Evolutionary conservation across 164 flowering plant genomes (phyloP).

Genomic region (Cinnamomum micranthum): DNA sequence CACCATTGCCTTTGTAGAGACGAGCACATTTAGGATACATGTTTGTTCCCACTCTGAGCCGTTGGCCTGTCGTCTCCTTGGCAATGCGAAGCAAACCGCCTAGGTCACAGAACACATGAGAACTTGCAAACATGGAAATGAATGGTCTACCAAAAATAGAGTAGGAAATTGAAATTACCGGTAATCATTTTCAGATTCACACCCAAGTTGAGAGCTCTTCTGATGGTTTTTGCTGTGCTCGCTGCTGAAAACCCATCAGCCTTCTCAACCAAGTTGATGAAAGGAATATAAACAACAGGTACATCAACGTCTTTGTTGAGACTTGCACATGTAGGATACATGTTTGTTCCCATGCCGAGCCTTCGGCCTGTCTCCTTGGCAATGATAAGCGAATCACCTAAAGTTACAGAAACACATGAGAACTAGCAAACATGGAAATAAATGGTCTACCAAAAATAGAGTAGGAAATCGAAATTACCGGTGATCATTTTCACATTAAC

Average conservation of each 20-base stretch:
- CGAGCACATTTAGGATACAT: conserved; percentile 35
- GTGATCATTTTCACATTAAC: conserved; percentile 39
- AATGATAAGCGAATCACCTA: too few relatives aligned
- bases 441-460: neutral
- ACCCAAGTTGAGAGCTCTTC: conserved; percentile 36
- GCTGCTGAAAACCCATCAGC: too few relatives aligned
- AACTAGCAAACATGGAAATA: neutral
- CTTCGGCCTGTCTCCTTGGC: too few relatives aligned
- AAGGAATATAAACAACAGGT: too few relatives aligned
- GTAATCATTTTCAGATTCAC: conserved; percentile 39
- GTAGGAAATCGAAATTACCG: conserved; percentile 13
- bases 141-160: neutral
- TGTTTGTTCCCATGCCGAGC: too few relatives aligned
- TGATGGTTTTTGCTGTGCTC: conserved; percentile 22
- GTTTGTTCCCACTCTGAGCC: conserved; percentile 50
- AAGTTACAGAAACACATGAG: neutral
- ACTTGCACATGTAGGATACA: too few relatives aligned
- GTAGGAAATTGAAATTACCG: conserved; percentile 9
- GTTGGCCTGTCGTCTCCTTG: conserved; percentile 33
- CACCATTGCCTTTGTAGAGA: conserved; percentile 1
- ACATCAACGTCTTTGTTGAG: too few relatives aligned
- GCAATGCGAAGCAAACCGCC: conserved; percentile 42
- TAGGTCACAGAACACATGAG: conserved; percentile 1
- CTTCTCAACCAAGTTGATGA: too few relatives aligned
- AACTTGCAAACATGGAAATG: too few relatives aligned